These are phyloP conservation scores for Cinnamomum chago DNA, from an alignment of 164 flowering plant species.

Conservation along the genomic window DNA sequence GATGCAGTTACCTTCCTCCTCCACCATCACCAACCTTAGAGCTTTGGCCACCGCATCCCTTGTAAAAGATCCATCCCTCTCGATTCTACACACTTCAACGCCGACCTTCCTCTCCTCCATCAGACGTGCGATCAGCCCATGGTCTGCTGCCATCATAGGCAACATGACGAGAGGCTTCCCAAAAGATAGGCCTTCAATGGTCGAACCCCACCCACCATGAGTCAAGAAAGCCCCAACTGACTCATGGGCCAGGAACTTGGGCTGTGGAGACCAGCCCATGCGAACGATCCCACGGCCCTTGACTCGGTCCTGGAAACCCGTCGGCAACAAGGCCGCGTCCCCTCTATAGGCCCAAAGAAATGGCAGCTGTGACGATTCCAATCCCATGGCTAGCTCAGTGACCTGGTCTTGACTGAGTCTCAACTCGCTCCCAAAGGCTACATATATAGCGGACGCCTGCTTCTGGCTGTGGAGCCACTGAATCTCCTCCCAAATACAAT, in stretches of 20 bases:
- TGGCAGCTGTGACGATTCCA: constrained; percentile 25
- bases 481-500: background rate
- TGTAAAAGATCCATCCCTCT: constrained; percentile 32
- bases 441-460: constrained; percentile 21
- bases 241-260: constrained; percentile 32
- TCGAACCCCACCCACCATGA: constrained; percentile 36
- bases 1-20: constrained; percentile 1
- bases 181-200: constrained; percentile 22
- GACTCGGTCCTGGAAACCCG: constrained; percentile 31
- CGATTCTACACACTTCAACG: constrained; percentile 33
- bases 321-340: constrained; percentile 16
- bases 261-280: constrained; percentile 39
- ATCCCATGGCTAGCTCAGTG: constrained; percentile 29
- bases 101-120: constrained; percentile 35
- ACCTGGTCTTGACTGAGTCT: constrained; percentile 23
- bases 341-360: constrained; percentile 41
- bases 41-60: constrained; percentile 26
- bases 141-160: constrained; percentile 22
- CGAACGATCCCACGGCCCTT: constrained; percentile 25
- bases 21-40: constrained; percentile 29
- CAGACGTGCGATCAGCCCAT: constrained; percentile 28
- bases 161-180: constrained; percentile 30
- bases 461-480: constrained; percentile 38
- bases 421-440: constrained; percentile 38
- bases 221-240: constrained; percentile 34